Percentiles rank a stretch among this genome's conserved stretches.
Evolutionary conservation across 2,329 filamentous ascomycete species (phyloP).

Genomic region (Claviceps fusiformis): DNA sequence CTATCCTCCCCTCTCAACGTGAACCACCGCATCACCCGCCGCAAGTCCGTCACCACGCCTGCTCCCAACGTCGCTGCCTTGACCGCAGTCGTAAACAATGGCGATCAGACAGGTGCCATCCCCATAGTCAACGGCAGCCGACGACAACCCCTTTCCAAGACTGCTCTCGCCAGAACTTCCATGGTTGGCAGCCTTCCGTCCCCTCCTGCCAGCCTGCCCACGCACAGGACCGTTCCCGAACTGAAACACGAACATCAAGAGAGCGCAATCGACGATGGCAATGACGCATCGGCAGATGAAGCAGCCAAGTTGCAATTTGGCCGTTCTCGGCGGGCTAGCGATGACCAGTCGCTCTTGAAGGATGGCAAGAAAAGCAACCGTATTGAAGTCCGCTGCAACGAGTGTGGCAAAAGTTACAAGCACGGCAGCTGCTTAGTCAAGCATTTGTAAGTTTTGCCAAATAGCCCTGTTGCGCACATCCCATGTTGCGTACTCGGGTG

Average conservation of each 20-base stretch:
- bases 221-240: slow-evolving; percentile 36
- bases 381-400: slow-evolving; percentile 86
- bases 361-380: slow-evolving; percentile 73
- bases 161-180: slow-evolving; percentile 15
- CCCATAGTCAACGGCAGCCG: slow-evolving; percentile 45
- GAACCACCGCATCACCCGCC: slow-evolving; percentile 74
- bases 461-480: slow-evolving; percentile 19
- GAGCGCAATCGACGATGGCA: slow-evolving; percentile 56
- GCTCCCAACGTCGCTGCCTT: slow-evolving; percentile 61
- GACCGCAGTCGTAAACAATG: slow-evolving; percentile 58
- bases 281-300: slow-evolving; percentile 43
- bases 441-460: slow-evolving; percentile 82
- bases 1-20: slow-evolving; percentile 65
- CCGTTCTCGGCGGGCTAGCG: slow-evolving; percentile 56
- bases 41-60: slow-evolving; percentile 81
- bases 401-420: slow-evolving; percentile 99
- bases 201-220: slow-evolving; percentile 55
- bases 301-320: slow-evolving; percentile 33
- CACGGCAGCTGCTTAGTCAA: slow-evolving; percentile 99
- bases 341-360: slow-evolving; percentile 72
- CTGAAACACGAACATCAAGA: slow-evolving; percentile 38
- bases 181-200: slow-evolving; percentile 43
- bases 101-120: slow-evolving; percentile 40
- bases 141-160: slow-evolving; percentile 58
- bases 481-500: background rate